phyloP scores from a whole-genome alignment of 352 stramenopile species.

The Phytophthora rubi region DNA sequence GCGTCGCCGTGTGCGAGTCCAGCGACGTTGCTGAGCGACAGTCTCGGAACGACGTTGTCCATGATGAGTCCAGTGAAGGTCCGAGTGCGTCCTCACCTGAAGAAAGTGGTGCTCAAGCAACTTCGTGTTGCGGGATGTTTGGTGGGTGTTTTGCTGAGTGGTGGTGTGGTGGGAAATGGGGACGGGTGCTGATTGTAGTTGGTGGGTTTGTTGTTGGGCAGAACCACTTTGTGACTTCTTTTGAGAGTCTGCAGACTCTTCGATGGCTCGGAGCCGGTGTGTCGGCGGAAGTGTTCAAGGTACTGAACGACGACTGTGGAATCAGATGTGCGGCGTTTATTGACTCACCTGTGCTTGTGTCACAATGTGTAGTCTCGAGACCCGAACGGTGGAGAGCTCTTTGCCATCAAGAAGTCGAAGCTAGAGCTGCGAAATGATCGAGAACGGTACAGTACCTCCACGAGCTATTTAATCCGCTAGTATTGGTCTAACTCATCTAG shows the following conservation, averaged over 20 bases:
- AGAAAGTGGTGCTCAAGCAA: conserved; percentile 37
- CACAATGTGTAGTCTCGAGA: conserved; percentile 46
- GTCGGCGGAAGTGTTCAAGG: conserved; percentile 78
- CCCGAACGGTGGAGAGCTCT: conserved; percentile 41
- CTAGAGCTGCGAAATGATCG: conserved; percentile 73
- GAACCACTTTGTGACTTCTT: conserved; percentile 41
- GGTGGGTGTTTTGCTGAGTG: conserved; percentile 25
- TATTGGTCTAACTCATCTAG: not conserved
- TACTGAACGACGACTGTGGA: conserved; percentile 12
- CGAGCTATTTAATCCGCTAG: not conserved
- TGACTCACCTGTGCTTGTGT: conserved; percentile 7
- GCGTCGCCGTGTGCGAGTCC: conserved; percentile 47
- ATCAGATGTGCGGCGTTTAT: not conserved
- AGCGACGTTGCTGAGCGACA: conserved; percentile 43
- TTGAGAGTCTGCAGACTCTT: conserved; percentile 64
- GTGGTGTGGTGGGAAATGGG: not conserved
- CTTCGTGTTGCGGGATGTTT: conserved; percentile 28
- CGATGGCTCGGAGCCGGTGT: conserved; percentile 71
- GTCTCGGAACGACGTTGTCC: conserved; percentile 46
- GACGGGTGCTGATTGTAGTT: conserved; percentile 9
- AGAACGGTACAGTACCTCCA: conserved; percentile 53
- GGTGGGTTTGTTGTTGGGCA: conserved; percentile 15
- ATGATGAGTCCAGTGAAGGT: conserved; percentile 42
- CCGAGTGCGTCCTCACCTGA: conserved; percentile 22
- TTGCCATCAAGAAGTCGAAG: conserved; percentile 87